Evolutionary conservation across 2,329 filamentous ascomycete genomes (phyloP).

Genomic region (Sporothrix inflata): DNA sequence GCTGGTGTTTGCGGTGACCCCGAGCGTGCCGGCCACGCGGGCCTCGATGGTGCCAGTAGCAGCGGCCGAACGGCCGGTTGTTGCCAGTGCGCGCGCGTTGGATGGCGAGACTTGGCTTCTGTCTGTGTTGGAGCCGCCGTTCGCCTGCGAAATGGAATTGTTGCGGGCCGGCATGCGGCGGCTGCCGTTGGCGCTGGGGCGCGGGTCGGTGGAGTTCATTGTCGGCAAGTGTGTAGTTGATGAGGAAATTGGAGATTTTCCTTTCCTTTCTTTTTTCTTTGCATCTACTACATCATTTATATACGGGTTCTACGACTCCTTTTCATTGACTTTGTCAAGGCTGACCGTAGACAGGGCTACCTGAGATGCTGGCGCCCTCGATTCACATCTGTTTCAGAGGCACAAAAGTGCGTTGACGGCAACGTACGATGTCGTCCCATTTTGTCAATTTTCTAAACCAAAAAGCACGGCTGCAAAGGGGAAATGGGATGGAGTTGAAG

Average conservation of each 20-base stretch:
- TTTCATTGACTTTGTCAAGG: not conserved
- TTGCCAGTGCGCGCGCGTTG: not conserved
- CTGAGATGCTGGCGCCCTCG: not conserved
- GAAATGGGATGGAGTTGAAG: not conserved
- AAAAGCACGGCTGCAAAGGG: not conserved
- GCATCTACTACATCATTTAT: no score
- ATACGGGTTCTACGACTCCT: no score
- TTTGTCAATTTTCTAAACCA: not conserved
- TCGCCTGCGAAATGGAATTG: not conserved
- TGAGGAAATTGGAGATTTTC: not conserved
- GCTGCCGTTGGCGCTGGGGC: constrained; percentile 25
- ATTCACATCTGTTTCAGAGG: constrained; percentile 32
- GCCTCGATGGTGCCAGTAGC: constrained; percentile 16
- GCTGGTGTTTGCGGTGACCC: not conserved
- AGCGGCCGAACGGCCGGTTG: not conserved
- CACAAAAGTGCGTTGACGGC: constrained; percentile 5
- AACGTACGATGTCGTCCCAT: constrained; percentile 33
- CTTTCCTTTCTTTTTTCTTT: no score
- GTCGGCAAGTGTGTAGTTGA: no score
- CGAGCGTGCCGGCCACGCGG: constrained; percentile 18
- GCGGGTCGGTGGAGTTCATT: constrained; percentile 33
- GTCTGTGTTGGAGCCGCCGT: not conserved
- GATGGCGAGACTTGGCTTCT: not conserved
- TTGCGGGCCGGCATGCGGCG: constrained; percentile 28
- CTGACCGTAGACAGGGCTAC: not conserved